Conservation (phyloP, 202 grass and related monocot species). For the Bolboschoenoplectus hybrid region DNA sequence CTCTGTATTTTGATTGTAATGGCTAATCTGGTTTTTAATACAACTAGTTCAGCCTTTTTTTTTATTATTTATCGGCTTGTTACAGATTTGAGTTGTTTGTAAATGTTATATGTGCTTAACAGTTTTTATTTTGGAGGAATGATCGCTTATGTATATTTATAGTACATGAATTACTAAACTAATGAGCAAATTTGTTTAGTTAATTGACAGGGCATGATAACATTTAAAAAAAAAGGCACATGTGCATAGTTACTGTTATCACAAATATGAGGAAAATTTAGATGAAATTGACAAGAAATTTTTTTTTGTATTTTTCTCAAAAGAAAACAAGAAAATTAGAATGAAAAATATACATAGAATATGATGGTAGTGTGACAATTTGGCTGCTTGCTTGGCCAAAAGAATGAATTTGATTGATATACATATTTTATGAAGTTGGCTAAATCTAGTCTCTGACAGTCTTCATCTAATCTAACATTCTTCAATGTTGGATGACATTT, state of each 20-base stretch:
- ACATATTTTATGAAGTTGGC: constrained; percentile 28
- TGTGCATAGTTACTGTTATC: neutral
- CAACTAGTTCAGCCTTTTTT: neutral
- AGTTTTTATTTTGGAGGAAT: neutral
- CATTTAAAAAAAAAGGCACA: neutral
- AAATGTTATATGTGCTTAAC: neutral
- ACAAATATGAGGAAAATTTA: neutral
- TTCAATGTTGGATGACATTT: constrained; percentile 52
- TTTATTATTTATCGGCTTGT: constrained; percentile 6
- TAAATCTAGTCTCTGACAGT: constrained; percentile 24
- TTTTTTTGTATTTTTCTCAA: constrained; percentile 19
- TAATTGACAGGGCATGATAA: neutral
- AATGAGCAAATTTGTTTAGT: neutral
- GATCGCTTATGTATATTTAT: neutral
- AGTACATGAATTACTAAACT: neutral
- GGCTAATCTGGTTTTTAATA: neutral
- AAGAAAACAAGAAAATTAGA: constrained; percentile 33
- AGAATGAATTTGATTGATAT: constrained; percentile 33
- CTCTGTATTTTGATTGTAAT: constrained; percentile 5
- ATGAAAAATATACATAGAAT: constrained; percentile 36
- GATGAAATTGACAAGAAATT: neutral
- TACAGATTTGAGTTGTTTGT: constrained; percentile 5
- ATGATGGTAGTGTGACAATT: constrained; percentile 17
- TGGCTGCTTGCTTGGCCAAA: constrained; percentile 5
- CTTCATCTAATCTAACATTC: constrained; percentile 33